Evolutionary conservation across 345 rosid genomes (phyloP).

Genomic region (Acer saccharum): DNA sequence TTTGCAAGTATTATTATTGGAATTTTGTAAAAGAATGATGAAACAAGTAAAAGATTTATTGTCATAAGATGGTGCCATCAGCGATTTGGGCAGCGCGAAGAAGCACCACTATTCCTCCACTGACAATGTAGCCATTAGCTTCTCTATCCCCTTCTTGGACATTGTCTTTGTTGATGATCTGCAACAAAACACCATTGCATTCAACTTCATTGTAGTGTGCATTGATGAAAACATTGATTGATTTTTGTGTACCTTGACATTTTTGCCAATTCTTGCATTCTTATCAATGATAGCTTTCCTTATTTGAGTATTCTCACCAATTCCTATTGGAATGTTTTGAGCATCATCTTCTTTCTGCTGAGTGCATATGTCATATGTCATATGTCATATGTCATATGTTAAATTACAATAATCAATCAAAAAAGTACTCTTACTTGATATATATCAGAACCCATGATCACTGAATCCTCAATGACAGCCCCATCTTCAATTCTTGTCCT

Average conservation of each 20-base stretch:
- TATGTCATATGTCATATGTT: background rate
- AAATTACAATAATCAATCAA: background rate
- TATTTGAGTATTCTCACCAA: conserved; percentile 60
- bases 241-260: conserved; percentile 45
- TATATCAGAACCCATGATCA: conserved; percentile 75
- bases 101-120: conserved; percentile 68
- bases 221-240: background rate
- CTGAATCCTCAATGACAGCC: conserved; percentile 65
- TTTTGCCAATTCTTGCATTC: conserved; percentile 80
- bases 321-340: conserved; percentile 56
- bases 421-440: conserved; percentile 54
- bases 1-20: background rate
- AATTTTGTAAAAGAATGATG: conserved; percentile 26
- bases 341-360: conserved; percentile 31
- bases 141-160: conserved; percentile 69
- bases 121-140: conserved; percentile 63
- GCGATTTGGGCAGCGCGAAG: conserved; percentile 57
- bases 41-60: background rate
- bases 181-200: conserved; percentile 10
- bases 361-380: background rate
- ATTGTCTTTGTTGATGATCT: conserved; percentile 72
- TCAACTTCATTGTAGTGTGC: background rate
- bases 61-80: conserved; percentile 52
- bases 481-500: conserved; percentile 66
- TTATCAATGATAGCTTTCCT: conserved; percentile 71